Evolutionary conservation across 805 yeast genomes (phyloP), one percentile per base, ranked within the genome.

Genomic region (Debaryomyces prosopidis): DNA sequence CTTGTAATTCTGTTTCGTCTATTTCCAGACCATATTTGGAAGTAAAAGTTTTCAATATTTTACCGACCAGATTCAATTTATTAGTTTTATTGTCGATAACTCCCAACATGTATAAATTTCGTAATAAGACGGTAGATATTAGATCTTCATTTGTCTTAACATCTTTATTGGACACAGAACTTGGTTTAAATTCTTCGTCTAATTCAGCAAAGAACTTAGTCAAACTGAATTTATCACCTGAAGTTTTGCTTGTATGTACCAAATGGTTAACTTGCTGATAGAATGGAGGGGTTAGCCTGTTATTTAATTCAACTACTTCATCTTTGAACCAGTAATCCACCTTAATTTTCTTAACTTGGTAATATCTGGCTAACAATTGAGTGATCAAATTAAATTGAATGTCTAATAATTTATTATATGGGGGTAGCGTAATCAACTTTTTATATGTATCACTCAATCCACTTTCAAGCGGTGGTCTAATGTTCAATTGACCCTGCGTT

Each of bases 361-460:
- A 89, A 65, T 88, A 92, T 60, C 98, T 82, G 51, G 89, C 84
- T 54, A 90, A 76, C 19, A 84, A 78, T 53, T 81, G 83, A 12
- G 95, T 81, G 17, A 91, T 66, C 41, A 88, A 67, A 51, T 85
- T 84, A 45, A 88, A 71, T 43, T 84, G 82, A 53, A 77, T 75
- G 43, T 85, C 84, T 44, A 85, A 78, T 45, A 81, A 62, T 14
- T 78, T 77, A 12, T 75, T 67, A 39, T 79, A 73, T 31, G 65
- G 63, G 32, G 65, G 68, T 11, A 74, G 68, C 5, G 71, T 66
- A 10, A 84, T 71, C 49, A 88, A 69, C n/a, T 62, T 63, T 42
- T 75, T 79, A 64, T 85, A 88, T 33, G 85, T 76, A 12, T 73
- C 69, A 15, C 82, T 76, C 7, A 73, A 68, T 1, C 84, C 79